These are phyloP conservation scores for Royoungia palumana DNA, from an alignment of 768 basidiomycete species.

Conservation along the genomic window DNA sequence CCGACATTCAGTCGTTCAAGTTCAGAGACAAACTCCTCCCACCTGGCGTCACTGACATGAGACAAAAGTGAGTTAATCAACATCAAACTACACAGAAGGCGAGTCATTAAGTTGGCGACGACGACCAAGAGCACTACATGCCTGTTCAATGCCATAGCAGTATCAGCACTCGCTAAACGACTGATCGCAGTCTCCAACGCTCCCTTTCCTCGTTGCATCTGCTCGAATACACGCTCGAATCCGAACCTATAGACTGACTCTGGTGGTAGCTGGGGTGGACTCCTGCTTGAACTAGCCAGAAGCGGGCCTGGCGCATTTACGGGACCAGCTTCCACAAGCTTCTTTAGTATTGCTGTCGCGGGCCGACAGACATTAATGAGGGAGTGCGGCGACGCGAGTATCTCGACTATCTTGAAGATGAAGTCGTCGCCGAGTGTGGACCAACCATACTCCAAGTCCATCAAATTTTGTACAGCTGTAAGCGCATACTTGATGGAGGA, in stretches of 20 bases:
- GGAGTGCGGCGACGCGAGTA: constrained; percentile 69
- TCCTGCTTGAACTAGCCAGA: constrained; percentile 57
- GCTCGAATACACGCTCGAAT: constrained; percentile 77
- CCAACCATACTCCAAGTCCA: constrained; percentile 88
- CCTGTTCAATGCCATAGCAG: constrained; percentile 84
- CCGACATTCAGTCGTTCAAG: constrained; percentile 75
- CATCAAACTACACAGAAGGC: constrained; percentile 63
- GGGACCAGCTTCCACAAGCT: constrained; percentile 85
- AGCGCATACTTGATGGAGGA: constrained; percentile 64
- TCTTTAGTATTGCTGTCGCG: constrained; percentile 85
- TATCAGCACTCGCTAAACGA: constrained; percentile 76
- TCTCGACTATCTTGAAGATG: constrained; percentile 74
- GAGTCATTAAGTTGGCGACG: constrained; percentile 1
- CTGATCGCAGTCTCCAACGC: constrained; percentile 81
- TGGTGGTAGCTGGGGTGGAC: constrained; percentile 48
- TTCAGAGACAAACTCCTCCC: constrained; percentile 76
- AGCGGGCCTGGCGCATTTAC: constrained; percentile 57
- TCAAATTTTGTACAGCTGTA: constrained; percentile 80
- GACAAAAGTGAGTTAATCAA: constrained; percentile 82
- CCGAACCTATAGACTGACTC: constrained; percentile 82
- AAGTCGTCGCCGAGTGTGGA: constrained; percentile 65
- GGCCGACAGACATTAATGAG: constrained; percentile 90
- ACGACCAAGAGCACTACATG: constrained; percentile 22
- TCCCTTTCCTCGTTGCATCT: constrained; percentile 70
- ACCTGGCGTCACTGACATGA: constrained; percentile 72